Percentiles rank a stretch among this genome's conserved stretches.
Evolutionary conservation across 179 eudicot species (phyloP).

Genomic region (Nepenthes alata): DNA sequence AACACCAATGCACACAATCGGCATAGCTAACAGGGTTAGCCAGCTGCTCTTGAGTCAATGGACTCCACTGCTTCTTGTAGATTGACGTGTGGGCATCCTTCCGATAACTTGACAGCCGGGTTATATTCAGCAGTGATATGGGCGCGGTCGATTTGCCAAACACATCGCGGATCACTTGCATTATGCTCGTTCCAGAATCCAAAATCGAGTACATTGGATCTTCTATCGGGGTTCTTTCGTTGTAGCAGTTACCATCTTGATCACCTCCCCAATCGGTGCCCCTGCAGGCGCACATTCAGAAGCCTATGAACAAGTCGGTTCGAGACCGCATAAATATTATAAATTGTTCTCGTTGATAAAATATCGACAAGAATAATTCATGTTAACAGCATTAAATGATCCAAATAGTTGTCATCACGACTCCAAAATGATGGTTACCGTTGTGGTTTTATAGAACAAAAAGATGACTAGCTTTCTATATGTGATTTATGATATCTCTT

Average conservation of each 20-base stretch:
- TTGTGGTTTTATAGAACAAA: too few relatives aligned
- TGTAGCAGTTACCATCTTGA: constrained; percentile 60
- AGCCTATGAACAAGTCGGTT: too few relatives aligned
- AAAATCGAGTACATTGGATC: constrained; percentile 71
- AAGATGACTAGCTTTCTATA: too few relatives aligned
- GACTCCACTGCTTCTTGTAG: constrained; percentile 76
- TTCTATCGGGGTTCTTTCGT: constrained; percentile 48
- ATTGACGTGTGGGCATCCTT: constrained; percentile 84
- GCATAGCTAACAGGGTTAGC: constrained; percentile 71
- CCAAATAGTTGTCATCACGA: too few relatives aligned
- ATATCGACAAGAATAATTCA: too few relatives aligned
- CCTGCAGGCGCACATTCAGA: constrained; percentile 20
- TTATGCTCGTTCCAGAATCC: constrained; percentile 47
- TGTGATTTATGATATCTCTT: too few relatives aligned
- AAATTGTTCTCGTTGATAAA: too few relatives aligned
- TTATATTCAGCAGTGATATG: constrained; percentile 60
- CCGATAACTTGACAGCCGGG: constrained; percentile 57
- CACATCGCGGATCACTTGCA: constrained; percentile 55
- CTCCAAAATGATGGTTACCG: too few relatives aligned
- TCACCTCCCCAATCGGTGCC: constrained; percentile 72
- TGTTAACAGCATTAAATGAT: too few relatives aligned
- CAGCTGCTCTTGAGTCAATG: constrained; percentile 49
- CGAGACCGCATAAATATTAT: too few relatives aligned
- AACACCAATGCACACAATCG: constrained; percentile 85
- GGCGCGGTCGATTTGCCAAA: constrained; percentile 48